These are phyloP conservation scores for Elymus sibiricus DNA, from an alignment of 176 grass and related monocot species.

Conservation along the genomic window DNA sequence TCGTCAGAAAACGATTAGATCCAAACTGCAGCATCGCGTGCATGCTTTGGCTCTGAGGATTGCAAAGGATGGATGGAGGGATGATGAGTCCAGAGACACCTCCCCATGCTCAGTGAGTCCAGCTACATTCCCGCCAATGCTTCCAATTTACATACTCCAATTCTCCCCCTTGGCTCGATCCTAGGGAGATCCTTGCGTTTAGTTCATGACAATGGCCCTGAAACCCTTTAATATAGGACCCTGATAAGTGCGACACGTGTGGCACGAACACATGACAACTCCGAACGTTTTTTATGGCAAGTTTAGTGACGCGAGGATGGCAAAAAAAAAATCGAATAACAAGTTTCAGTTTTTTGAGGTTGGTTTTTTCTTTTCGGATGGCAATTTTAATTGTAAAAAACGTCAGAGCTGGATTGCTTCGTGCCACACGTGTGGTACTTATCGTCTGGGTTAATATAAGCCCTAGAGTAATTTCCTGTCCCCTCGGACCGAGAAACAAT, in stretches of 20 bases:
- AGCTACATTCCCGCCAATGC: conserved; percentile 22
- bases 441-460: too few species aligned
- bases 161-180: conserved; percentile 29
- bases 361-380: too few species aligned
- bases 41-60: not conserved
- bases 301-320: too few species aligned
- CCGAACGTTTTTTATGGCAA: too few species aligned
- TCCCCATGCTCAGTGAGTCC: conserved; percentile 18
- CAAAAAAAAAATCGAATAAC: too few species aligned
- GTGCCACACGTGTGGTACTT: too few species aligned
- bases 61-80: not conserved
- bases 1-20: not conserved
- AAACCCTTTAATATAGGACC: too few species aligned
- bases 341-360: too few species aligned
- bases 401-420: too few species aligned
- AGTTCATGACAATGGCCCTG: not conserved
- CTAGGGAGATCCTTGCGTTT: conserved; percentile 2
- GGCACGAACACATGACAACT: too few species aligned
- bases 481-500: not conserved
- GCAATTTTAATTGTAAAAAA: too few species aligned
- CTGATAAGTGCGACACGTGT: too few species aligned
- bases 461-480: conserved; percentile 35
- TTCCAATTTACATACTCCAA: conserved; percentile 20
- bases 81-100: not conserved
- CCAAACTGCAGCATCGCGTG: not conserved